Base-by-base conservation (phyloP, 2,329 filamentous ascomycete genomes). In the Metarhizium album region DNA sequence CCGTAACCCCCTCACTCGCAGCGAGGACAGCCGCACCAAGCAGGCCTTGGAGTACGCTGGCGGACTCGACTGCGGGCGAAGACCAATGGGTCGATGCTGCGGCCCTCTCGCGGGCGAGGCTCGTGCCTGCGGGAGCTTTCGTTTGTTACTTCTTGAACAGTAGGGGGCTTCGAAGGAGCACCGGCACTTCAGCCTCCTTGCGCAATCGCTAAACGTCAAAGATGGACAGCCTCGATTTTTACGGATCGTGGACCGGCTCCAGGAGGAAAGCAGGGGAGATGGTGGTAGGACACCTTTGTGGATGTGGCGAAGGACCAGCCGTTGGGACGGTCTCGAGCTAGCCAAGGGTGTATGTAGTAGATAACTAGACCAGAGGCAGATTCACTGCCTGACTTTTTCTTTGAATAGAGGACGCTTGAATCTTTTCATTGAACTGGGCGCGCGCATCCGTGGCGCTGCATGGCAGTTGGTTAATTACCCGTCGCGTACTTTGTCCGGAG, bases 61-160 rank as follows among this genome's bases (percentile, higher is more conserved):
- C 43, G 45, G 47, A 35, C 40, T 47, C 23, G 53, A 52, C 49
- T 46, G 54, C 57, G 56, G 54, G 62, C 60, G 60, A 59, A 57
- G 59, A 67, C 69, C 66, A 67, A 65, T 70, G 72, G 74, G 74
- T 73, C 74, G 74, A 76, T 77, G 71, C 74, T 76, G 67, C 74
- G 72, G 60, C 72, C 73, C 68, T 71, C 59, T 69, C 53, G 54
- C 53, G 35, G 50, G 47, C 42, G 43, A 49, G 57, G 27, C 27
- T 56, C 55, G 54, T 60, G 57, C 60, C 57, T 58, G 52, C 57
- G 61, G 60, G 61, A 54, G 56, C 59, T 62, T 60, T 60, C 53
- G 52, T 64, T 60, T 63, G 55, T 62, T 60, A 57, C 57, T 60
- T 61, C 56, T 59, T 58, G 64, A 62, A 60, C 57, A 59, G 38